Conservation (phyloP, 495 filamentous ascomycete species). For the Sporormia fimetaria region DNA sequence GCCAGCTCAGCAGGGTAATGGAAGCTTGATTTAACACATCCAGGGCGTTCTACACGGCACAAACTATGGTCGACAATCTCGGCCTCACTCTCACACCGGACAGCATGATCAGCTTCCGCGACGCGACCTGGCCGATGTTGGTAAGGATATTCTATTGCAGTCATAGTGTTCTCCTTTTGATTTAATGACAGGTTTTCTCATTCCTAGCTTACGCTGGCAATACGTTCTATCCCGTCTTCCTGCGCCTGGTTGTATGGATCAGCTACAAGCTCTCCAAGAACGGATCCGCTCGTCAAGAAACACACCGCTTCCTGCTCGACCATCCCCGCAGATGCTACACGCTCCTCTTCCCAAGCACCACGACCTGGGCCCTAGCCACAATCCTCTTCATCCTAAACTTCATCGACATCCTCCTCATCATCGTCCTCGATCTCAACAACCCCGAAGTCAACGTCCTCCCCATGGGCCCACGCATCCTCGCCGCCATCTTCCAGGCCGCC, state of each 20-base stretch:
- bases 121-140: not conserved
- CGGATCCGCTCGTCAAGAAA: too few species aligned
- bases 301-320: conserved; percentile 5
- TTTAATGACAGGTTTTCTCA: too few species aligned
- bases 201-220: conserved; percentile 5
- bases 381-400: conserved; percentile 4
- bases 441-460: conserved; percentile 1
- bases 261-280: conserved; percentile 6
- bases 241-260: conserved; percentile 5
- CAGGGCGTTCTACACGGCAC: too few species aligned
- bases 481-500: too few species aligned
- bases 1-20: too few species aligned
- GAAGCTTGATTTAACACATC: too few species aligned
- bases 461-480: not conserved
- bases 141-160: too few species aligned
- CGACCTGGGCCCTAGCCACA: conserved; percentile 2
- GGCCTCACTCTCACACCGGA: conserved; percentile 1
- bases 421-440: conserved; percentile 6
- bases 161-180: too few species aligned
- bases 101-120: conserved; percentile 4
- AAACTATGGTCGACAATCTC: conserved; percentile 3
- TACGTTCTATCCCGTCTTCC: conserved; percentile 4
- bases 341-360: not conserved
- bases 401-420: conserved; percentile 2
- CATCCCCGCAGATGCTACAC: conserved; percentile 11